Evolutionary conservation across 768 basidiomycete species (phyloP).

Genomic region (Lactarius sp.): DNA sequence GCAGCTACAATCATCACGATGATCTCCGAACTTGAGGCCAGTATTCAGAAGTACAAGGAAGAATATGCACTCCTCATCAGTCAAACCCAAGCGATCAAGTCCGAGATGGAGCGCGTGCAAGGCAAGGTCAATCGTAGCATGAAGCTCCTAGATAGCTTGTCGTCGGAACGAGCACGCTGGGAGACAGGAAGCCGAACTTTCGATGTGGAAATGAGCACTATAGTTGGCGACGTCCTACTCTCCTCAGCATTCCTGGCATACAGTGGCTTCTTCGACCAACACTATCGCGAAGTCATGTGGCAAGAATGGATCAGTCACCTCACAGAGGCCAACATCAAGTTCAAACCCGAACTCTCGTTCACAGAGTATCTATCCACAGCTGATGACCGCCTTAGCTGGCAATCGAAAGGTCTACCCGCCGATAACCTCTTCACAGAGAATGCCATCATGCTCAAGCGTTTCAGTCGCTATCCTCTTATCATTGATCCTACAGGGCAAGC

Average conservation of each 20-base stretch:
- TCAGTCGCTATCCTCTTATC: constrained; percentile 95
- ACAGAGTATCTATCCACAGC: constrained; percentile 96
- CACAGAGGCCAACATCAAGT: constrained; percentile 82
- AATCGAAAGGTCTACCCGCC: constrained; percentile 90
- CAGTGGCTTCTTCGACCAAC: constrained; percentile 97
- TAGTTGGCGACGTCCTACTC: constrained; percentile 92
- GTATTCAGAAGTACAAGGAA: constrained; percentile 91
- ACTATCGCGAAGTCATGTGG: constrained; percentile 97
- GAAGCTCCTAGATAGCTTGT: constrained; percentile 89
- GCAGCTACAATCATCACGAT: constrained; percentile 86
- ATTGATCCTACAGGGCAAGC: constrained; percentile 99
- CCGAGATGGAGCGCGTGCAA: constrained; percentile 96
- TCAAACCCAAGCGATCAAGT: constrained; percentile 94
- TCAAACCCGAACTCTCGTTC: constrained; percentile 87
- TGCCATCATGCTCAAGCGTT: constrained; percentile 98
- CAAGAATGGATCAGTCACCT: constrained; percentile 91
- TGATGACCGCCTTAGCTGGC: constrained; percentile 93
- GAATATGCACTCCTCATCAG: constrained; percentile 97
- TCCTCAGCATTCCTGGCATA: constrained; percentile 97
- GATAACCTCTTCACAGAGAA: constrained; percentile 97
- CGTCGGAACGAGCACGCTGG: constrained; percentile 93
- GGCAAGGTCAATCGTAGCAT: constrained; percentile 96
- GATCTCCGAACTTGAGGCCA: constrained; percentile 87
- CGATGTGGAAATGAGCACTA: constrained; percentile 97
- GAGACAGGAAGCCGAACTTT: constrained; percentile 92